These are phyloP conservation scores for Termitomyces sp. DNA, from an alignment of 768 basidiomycete genomes.

Conservation along the genomic window DNA sequence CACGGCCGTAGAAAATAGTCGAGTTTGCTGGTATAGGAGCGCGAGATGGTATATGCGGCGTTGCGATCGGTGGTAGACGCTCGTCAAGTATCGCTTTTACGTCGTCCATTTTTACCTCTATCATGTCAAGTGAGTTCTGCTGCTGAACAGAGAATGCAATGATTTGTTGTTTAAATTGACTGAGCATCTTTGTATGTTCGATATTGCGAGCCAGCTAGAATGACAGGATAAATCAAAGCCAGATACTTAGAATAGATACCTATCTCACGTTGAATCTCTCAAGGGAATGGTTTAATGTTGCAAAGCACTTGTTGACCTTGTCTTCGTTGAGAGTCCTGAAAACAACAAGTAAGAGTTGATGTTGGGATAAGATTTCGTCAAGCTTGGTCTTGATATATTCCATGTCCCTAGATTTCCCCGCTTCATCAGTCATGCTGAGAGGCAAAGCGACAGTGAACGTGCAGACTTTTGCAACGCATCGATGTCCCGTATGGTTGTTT, in stretches of 20 bases:
- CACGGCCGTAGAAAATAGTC: slow-evolving; percentile 16
- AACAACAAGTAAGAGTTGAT: not conserved
- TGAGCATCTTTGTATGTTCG: not conserved
- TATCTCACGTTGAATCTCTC: slow-evolving; percentile 5
- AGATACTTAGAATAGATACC: not conserved
- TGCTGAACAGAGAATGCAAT: not conserved
- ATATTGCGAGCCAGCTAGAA: not conserved
- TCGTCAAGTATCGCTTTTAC: slow-evolving; percentile 1
- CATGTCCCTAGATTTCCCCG: not conserved
- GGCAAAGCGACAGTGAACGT: not conserved
- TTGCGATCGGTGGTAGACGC: not conserved
- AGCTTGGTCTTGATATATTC: not conserved
- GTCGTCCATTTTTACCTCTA: slow-evolving; percentile 2
- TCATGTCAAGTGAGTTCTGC: not conserved
- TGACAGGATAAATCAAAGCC: not conserved
- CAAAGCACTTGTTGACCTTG: slow-evolving; percentile 5
- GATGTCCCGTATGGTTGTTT: not conserved
- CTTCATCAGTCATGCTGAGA: not conserved
- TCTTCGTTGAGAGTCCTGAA: slow-evolving; percentile 5
- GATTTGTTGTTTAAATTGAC: not conserved
- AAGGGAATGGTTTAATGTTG: not conserved
- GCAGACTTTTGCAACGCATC: not conserved
- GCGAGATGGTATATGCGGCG: not conserved
- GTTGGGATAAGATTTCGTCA: slow-evolving; percentile 2
- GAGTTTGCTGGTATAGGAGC: slow-evolving; percentile 11